Evolutionary conservation across 495 filamentous ascomycete species (phyloP), one percentile per base, ranked within the genome.

Genomic region (Penicillium cinerascens): DNA sequence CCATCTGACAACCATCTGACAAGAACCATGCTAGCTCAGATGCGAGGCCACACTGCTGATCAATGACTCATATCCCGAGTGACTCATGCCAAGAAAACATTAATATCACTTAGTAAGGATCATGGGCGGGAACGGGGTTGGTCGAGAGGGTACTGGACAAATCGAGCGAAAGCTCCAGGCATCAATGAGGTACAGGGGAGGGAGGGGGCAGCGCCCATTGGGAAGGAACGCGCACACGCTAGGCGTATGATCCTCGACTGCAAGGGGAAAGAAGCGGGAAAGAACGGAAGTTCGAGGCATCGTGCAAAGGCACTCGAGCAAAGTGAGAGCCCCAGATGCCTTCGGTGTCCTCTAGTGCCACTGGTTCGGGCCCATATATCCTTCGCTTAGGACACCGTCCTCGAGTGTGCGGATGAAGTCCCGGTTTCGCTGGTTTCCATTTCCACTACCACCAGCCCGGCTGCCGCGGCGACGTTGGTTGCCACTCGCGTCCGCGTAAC

Each of bases 391-490:
- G 2, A 92, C 96, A 38, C 93, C 82, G 63, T 97, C 93, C 68
- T 97, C 93, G 55, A 99, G 74, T 52, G 86, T 96, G 44, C 93
- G 82, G 55, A 97, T 95, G 62, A 99, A 95, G 62, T 97, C 89
- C 20, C 90, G 79, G 58, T 90, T 92, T 52, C 83, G 76, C 51
- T 84, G 72, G 48, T 69, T 76, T 53, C 79, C 68, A 33, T 33
- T 33, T 46, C 82, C 78, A 20, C 16, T 27, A 54, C 79, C 70
- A 47, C 81, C 78, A 22, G 84, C 79, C 60, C 90, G 82, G 53
- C 90, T 95, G 18, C 89, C 87, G 60, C 92, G 83, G 45, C 92
- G 78, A 29, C 88, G 78, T 38, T 86, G 81, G 58, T 83, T 86
- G n/a, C 74, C 65, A 29, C 73, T 81, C 21, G 78, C 67, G 55